Percentiles rank a stretch among this genome's conserved stretches.
Evolutionary conservation across 2,329 filamentous ascomycete species (phyloP).

Genomic region (Magnaporthiopsis poae): DNA sequence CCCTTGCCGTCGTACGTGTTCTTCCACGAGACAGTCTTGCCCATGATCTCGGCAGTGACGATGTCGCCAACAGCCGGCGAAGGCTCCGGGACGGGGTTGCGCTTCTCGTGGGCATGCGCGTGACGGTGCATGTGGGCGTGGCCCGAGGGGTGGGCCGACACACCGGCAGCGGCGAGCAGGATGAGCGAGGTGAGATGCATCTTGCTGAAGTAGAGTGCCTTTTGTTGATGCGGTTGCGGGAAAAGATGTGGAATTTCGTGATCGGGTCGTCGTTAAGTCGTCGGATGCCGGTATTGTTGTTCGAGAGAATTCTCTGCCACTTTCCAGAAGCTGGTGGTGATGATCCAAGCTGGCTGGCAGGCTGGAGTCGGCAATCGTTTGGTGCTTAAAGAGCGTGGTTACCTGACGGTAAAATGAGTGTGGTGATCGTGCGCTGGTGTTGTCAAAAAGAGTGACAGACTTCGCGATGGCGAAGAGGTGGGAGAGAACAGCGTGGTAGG

Average conservation of each 20-base stretch:
- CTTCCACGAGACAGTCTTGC: conserved; percentile 20
- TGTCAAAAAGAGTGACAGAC: conserved; percentile 7
- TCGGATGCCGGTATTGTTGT: neutral
- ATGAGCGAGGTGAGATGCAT: conserved; percentile 21
- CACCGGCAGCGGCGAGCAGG: conserved; percentile 23
- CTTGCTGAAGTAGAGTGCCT: conserved; percentile 1
- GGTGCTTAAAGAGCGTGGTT: conserved; percentile 4
- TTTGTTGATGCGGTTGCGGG: neutral
- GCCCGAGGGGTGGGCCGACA: conserved; percentile 24
- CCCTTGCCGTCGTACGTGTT: conserved; percentile 12
- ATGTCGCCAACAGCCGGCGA: conserved; percentile 14
- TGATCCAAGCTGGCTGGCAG: conserved; percentile 1
- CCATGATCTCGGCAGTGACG: conserved; percentile 19
- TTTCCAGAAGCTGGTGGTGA: neutral
- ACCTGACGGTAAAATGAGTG: neutral
- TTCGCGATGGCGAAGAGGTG: conserved; percentile 4
- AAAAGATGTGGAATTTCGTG: neutral
- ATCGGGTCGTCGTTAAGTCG: conserved; percentile 4
- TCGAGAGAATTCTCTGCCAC: neutral
- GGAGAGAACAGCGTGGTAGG: neutral
- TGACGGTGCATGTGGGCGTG: conserved; percentile 27
- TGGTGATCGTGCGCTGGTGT: neutral
- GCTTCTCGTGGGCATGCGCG: conserved; percentile 19
- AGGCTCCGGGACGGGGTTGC: conserved; percentile 12
- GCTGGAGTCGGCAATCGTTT: neutral